Percentiles rank a stretch among this genome's conserved stretches.
These are phyloP conservation scores for Chaetomium cochliodes DNA, from an alignment of 495 filamentous ascomycete genomes.

Conservation along the genomic window DNA sequence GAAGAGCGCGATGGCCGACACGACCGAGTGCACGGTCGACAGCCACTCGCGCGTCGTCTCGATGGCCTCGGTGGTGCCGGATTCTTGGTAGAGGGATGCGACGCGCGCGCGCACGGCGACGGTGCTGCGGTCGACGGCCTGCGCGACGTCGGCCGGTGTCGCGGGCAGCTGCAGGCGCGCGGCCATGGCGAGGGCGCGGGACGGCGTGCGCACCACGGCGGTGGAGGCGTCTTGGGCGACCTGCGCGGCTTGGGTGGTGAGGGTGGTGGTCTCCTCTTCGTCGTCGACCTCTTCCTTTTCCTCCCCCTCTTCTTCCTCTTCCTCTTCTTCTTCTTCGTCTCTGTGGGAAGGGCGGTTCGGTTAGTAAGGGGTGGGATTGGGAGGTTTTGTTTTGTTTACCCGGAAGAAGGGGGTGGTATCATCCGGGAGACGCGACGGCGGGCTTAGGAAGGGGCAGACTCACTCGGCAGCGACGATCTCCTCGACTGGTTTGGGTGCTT, in stretches of 20 bases:
- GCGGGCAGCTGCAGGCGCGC: constrained; percentile 66
- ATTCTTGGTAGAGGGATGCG: constrained; percentile 48
- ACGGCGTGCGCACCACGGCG: constrained; percentile 58
- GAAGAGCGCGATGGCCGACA: constrained; percentile 61
- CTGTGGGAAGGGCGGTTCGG: constrained; percentile 4
- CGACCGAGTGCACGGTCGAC: constrained; percentile 64
- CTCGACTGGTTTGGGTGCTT: constrained; percentile 50
- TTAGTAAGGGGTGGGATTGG: not conserved
- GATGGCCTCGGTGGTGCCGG: constrained; percentile 54
- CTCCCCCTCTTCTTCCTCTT: not conserved
- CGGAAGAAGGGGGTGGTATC: not conserved
- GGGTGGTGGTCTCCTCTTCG: constrained; percentile 9
- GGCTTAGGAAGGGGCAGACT: constrained; percentile 23
- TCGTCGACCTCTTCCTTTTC: not conserved
- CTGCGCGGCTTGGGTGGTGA: constrained; percentile 4
- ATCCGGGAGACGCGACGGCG: not conserved
- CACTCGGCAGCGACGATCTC: constrained; percentile 45
- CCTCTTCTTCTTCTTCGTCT: not conserved
- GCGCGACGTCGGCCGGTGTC: constrained; percentile 80
- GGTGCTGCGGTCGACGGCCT: constrained; percentile 74
- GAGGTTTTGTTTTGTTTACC: constrained; percentile 21
- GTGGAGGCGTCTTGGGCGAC: constrained; percentile 38
- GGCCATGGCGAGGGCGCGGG: constrained; percentile 52
- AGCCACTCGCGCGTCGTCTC: constrained; percentile 63
- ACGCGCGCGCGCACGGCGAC: constrained; percentile 58